Evolutionary conservation across 192 early-diverging fungal species (phyloP).

Genomic region (Mortierella claussenii): DNA sequence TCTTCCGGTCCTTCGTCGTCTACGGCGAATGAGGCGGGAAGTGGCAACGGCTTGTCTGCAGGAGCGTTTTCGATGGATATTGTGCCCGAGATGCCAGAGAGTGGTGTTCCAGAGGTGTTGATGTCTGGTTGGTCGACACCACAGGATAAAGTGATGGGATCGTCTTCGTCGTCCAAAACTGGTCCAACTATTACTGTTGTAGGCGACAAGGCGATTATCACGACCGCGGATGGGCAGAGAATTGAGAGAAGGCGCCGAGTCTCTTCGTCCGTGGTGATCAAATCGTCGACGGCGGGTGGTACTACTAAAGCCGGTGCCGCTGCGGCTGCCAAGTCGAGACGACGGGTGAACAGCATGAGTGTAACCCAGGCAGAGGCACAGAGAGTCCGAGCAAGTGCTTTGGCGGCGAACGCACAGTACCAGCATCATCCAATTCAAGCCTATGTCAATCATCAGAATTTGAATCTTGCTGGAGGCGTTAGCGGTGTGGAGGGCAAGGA

Average conservation of each 20-base stretch:
- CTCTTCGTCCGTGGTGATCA: constrained; percentile 54
- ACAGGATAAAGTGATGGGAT: constrained; percentile 14
- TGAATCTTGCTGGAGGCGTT: neutral
- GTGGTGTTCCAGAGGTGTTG: constrained; percentile 18
- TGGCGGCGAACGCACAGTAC: constrained; percentile 21
- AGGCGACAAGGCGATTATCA: constrained; percentile 34
- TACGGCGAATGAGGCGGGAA: neutral
- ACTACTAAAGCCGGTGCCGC: constrained; percentile 29
- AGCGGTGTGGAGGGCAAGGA: constrained; percentile 13
- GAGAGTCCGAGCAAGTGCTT: constrained; percentile 33
- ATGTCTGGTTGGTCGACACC: constrained; percentile 38
- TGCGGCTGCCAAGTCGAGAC: constrained; percentile 48
- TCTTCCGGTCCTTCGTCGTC: neutral
- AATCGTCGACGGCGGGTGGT: constrained; percentile 20
- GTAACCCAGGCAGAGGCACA: constrained; percentile 54
- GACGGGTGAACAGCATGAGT: constrained; percentile 65
- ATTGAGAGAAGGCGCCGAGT: constrained; percentile 54
- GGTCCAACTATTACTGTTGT: neutral
- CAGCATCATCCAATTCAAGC: constrained; percentile 23
- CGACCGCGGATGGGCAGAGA: constrained; percentile 30
- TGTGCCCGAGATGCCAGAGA: constrained; percentile 39
- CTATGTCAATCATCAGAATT: constrained; percentile 2
- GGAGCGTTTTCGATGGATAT: constrained; percentile 41
- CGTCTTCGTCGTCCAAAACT: too few relatives aligned
- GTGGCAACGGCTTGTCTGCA: constrained; percentile 8